A percentile compares a stretch with the other conserved stretches of the same genome.
Evolutionary conservation across 257 asterid genomes (phyloP).

Genomic region (Salvia hispanica): DNA sequence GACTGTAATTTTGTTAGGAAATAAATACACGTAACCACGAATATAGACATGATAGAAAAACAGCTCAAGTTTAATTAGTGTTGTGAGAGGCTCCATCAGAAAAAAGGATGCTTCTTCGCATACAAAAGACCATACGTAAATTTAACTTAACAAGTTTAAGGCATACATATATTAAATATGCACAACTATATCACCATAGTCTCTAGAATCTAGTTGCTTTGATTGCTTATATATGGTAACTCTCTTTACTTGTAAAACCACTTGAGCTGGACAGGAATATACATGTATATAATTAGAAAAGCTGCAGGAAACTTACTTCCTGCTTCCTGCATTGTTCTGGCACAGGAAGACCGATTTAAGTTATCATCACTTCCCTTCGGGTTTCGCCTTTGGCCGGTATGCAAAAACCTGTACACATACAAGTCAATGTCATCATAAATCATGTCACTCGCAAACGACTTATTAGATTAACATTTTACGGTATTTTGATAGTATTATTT

Average conservation of each 20-base stretch:
- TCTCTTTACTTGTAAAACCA: slow-evolving; percentile 1
- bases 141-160: not conserved
- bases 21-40: too few species aligned
- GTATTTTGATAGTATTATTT: not conserved
- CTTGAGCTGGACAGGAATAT: slow-evolving; percentile 23
- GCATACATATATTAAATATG: not conserved
- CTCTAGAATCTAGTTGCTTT: not conserved
- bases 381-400: slow-evolving; percentile 50
- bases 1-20: not conserved
- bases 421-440: not conserved
- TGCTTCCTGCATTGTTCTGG: not conserved
- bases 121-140: not conserved
- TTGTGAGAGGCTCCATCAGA: too few species aligned
- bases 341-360: not conserved
- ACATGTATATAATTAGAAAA: slow-evolving; percentile 13
- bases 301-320: slow-evolving; percentile 17
- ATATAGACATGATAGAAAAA: not conserved
- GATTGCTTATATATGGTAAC: slow-evolving; percentile 15
- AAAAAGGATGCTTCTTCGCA: not conserved
- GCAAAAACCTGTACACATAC: slow-evolving; percentile 50
- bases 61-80: not conserved
- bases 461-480: not conserved
- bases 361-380: slow-evolving; percentile 19
- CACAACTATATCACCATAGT: not conserved
- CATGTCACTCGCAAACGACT: not conserved